Base-by-base conservation (phyloP, 495 filamentous ascomycete genomes). In the Cudoniella acicularis region DNA sequence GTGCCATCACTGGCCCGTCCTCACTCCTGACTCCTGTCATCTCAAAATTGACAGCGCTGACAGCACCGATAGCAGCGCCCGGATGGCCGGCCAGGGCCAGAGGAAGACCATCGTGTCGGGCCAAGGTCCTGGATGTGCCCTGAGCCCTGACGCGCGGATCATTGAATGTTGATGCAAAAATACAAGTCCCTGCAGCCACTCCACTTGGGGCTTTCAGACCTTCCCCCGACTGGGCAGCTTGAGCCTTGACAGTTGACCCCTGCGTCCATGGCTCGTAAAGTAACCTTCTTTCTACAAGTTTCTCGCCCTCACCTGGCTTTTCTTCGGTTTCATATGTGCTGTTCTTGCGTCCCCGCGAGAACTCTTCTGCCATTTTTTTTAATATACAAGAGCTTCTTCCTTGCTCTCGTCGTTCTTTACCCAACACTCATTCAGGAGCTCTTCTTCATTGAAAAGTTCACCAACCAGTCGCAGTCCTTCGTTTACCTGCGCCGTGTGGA, bases 381-480 rank as follows among this genome's bases (percentile, higher is more conserved):
- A 23, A 16, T 20, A 49, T 24, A 49, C 23, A 11, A 22, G 10
- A 20, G 20, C 20, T 11, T 46, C n/a, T 23, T 26, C n/a, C 24
- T n/a, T n/a, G 17, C 53, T 26, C 10, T 23, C 13, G 42, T 43
- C 27, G n/a, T 46, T 49, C 26, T 26, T 48, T 45, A 49, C 25
- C 58, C 21, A 30, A 17, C 51, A 25, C 40, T 61, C 27, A 43
- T 21, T 55, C 30, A 36, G 6, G 30, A 4, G 47, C 48, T 27
- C 13, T 46, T 45, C 53, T 61, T 49, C 23, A 23, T 47, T 54
- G 46, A 45, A 52, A 22, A 27, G 30, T 45, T 56, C 10, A 26
- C 18, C 16, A 17, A 54, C 41, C 27, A 42, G 47, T 60, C 27
- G 60, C 54, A 62, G 54, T 62, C 60, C 52, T 62, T 62, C 60